Evolutionary conservation across 202 grass and related monocot species (phyloP), one percentile per base, ranked within the genome.

Genomic region (Schoenoplectus tabernaemontani): DNA sequence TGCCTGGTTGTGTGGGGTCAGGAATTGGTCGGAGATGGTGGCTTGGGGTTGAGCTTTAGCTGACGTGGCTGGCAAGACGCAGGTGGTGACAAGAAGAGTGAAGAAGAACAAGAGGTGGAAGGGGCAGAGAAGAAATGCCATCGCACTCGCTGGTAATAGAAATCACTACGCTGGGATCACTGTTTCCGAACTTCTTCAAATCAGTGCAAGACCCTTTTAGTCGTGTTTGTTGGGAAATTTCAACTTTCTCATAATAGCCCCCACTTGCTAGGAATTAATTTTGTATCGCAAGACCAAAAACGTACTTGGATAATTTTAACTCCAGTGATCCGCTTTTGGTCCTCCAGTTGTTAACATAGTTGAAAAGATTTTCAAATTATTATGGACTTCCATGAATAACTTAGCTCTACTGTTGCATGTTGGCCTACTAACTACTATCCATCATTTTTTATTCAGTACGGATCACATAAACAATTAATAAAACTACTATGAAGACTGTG

Each of bases 1-100:
- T 44, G 91, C 94, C 79, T 83, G 62, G 87, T 97, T 92, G 41
- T 97, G 94, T 48, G 82, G 82, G 42, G 77, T 56, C 71, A 97
- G 72, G 87, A 82, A 93, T 89, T 87, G 85, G 64, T 43, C 59
- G 15, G 70, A 39, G 3, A 71, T 30, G 11, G 44, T 69, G 33
- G 46, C 24, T 62, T 39, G 83, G 12, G 69, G 69, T 53, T 42
- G 74, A 34, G 36, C 9, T 64, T 0, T 16, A 17, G 10, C 12
- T 62, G 71, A 69, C 58, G 79, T 69, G 83, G 86, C 77, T 66
- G 84, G 81, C 56, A 32, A 76, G 84, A 92, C 86, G 60, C 19
- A 54, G 57, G 23, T 34, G 69, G 24, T 53, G 69, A 26, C 15
- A 26, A 64, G 37, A 33, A 57, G 39, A 46, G 73, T 9, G 64